These are phyloP conservation scores for Eucalyptus rudis DNA, from an alignment of 345 rosid genomes.

Conservation along the genomic window DNA sequence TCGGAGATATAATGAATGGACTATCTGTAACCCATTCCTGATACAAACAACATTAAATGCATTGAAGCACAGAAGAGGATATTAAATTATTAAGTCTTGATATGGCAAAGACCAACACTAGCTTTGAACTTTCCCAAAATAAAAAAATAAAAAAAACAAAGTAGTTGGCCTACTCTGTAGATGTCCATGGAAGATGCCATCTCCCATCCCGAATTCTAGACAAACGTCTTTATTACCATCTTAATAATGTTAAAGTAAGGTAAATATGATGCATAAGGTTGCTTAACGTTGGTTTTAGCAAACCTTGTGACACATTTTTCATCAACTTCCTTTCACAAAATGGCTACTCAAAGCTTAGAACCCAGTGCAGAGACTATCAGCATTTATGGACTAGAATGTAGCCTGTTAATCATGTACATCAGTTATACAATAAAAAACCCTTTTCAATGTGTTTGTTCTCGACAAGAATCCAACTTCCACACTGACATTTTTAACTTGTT, in stretches of 20 bases:
- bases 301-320: not conserved
- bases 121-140: not conserved
- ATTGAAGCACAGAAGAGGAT: not conserved
- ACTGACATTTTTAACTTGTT: not conserved
- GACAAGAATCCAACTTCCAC: not conserved
- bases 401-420: not conserved
- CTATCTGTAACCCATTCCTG: slow-evolving; percentile 99
- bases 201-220: not conserved
- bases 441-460: not conserved
- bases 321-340: not conserved
- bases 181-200: not conserved
- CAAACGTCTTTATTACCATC: not conserved
- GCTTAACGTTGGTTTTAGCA: not conserved
- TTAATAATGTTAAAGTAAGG: not conserved
- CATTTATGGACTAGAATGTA: not conserved
- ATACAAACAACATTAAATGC: slow-evolving; percentile 2
- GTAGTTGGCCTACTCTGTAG: not conserved
- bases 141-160: not conserved
- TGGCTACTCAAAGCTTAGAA: not conserved
- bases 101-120: not conserved
- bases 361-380: not conserved
- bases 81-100: not conserved
- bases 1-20: slow-evolving; percentile 95
- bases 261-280: not conserved
- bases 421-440: not conserved